Base-by-base conservation (phyloP, 805 yeast species). In the Cyberlindnera maclurae region DNA sequence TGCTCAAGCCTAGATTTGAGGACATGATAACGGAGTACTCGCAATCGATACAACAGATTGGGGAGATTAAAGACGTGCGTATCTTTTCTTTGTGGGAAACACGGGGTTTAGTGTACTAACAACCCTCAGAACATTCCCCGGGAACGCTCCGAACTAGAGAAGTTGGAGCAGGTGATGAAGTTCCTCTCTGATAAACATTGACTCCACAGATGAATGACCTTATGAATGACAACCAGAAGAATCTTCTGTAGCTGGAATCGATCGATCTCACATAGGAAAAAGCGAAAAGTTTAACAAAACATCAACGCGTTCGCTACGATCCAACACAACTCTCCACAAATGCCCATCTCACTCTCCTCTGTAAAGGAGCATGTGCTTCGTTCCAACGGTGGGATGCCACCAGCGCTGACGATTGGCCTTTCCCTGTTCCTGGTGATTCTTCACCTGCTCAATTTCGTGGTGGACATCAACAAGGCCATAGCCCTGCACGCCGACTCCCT, bases 401-500 rank as follows among this genome's bases (percentile, higher is more conserved):
- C 85, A 5, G 88, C 87, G 1, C 62, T 82, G 31, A 70, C 84
- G 1, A 68, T 72, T 3, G 88, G 88, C 2, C 60, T 80, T 15
- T 48, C 65, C n/a, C 62, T 77, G 13, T 82, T 82, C 57, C 63
- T 79, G 29, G 52, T 66, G 5, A 35, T 70, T 8, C 58, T 82
- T 31, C 67, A 68, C 43, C 22, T 70, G 3, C 39, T 66, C 24
- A 68, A 63, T 49, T 43, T 42, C 34, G 26, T 31, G 27, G 16
- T 55, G 37, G 50, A 40, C 34, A 42, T 65, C 39, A 58, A 56
- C 40, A 65, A 62, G 36, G 44, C 55, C 28, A 70, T 79, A 55
- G 58, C 73, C 10, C 65, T 83, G 43, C 64, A 67, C 31, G 82
- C 93, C 12, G 56, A 64, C 36, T 75, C 85, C 3, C 62, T 82